Evolutionary conservation across 1,284 basidiomycete genomes (phyloP).

Genomic region (Kwoniella shivajii): DNA sequence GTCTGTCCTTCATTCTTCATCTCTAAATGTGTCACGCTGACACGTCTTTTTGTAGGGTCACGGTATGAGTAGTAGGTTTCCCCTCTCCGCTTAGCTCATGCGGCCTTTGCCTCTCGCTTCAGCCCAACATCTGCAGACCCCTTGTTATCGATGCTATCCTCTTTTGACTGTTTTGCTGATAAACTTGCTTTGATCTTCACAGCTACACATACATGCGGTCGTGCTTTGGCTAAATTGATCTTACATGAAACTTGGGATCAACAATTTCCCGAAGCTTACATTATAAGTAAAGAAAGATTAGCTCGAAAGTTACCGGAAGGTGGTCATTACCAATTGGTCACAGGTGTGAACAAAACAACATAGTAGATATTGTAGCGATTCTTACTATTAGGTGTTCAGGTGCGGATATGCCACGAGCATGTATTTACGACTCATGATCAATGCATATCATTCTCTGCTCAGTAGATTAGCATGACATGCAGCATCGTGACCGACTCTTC

Average conservation of each 20-base stretch:
- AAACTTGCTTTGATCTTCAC: background rate
- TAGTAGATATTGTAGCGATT: too few species aligned
- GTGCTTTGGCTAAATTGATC: constrained; percentile 24
- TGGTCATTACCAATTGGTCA: background rate
- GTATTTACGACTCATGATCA: too few species aligned
- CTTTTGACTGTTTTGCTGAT: background rate
- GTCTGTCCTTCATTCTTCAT: background rate
- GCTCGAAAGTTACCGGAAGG: background rate
- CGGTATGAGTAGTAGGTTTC: constrained; percentile 19
- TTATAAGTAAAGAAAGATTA: background rate
- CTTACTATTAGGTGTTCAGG: too few species aligned
- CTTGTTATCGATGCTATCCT: background rate
- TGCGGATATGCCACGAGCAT: too few species aligned
- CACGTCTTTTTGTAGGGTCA: constrained; percentile 8
- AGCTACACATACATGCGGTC: constrained; percentile 22
- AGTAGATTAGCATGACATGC: too few species aligned
- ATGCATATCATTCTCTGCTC: too few species aligned
- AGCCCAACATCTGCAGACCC: too few species aligned
- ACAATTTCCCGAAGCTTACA: constrained; percentile 4
- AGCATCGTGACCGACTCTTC: too few species aligned
- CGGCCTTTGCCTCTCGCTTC: too few species aligned
- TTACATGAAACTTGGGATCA: constrained; percentile 25
- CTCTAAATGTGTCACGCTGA: background rate
- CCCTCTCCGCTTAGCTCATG: too few species aligned
- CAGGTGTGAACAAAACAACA: too few species aligned